phyloP scores from a whole-genome alignment of 139 green algal species.

The Chlamydomonas incerta region DNA sequence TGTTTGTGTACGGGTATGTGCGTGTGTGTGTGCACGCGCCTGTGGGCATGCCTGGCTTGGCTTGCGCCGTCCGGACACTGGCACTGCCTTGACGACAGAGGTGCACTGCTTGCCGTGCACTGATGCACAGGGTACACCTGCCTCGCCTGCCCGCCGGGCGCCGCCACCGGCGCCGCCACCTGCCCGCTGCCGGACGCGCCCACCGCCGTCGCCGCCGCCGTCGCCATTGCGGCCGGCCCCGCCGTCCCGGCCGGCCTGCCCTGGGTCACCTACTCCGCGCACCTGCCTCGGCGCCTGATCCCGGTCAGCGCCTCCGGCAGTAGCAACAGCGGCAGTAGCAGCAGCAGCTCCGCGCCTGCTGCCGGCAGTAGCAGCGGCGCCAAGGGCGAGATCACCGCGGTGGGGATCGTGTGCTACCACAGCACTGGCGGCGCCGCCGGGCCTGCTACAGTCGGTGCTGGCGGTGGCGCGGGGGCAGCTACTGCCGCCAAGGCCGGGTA shows the following conservation, averaged over 20 bases:
- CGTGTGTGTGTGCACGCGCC: too few species aligned
- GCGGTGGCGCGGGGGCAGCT: too few species aligned
- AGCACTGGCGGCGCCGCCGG: neutral
- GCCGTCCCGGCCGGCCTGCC: conserved; percentile 5
- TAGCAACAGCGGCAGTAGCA: neutral
- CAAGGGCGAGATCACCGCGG: neutral
- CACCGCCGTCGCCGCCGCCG: neutral
- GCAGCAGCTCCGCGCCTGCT: too few species aligned
- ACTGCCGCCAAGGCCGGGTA: neutral
- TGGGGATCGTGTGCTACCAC: neutral
- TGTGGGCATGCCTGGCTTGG: too few species aligned
- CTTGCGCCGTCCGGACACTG: too few species aligned
- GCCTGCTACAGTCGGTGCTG: too few species aligned
- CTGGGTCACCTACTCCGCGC: conserved; percentile 3
- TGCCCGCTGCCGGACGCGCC: neutral
- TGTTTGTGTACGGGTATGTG: too few species aligned
- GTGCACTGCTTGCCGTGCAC: neutral
- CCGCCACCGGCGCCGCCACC: conserved; percentile 6
- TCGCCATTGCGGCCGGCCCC: neutral
- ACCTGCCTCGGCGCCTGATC: neutral
- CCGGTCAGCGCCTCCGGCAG: neutral
- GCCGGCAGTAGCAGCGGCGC: too few species aligned
- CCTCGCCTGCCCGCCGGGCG: neutral
- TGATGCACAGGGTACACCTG: neutral
- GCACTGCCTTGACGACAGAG: too few species aligned